A percentile compares a stretch with the other conserved stretches of the same genome.
phyloP scores from a whole-genome alignment of 2,329 filamentous ascomycete species.

The Stemphylium beticola region DNA sequence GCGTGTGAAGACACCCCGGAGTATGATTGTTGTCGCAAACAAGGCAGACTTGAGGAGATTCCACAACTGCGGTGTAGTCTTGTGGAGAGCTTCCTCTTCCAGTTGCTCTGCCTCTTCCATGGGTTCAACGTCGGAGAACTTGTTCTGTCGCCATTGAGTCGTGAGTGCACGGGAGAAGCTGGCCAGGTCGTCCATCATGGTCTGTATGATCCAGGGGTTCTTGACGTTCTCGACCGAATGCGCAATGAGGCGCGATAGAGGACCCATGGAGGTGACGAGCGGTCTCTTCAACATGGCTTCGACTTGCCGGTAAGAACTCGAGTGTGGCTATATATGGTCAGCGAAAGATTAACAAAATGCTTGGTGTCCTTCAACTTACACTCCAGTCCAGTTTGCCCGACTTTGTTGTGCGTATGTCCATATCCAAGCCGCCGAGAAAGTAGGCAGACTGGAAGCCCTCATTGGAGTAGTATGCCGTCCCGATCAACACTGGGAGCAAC shows the following conservation, averaged over 20 bases:
- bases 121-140: slow-evolving; percentile 74
- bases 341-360: background rate
- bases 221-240: slow-evolving; percentile 66
- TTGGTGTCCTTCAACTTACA: slow-evolving; percentile 19
- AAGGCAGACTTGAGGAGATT: slow-evolving; percentile 75
- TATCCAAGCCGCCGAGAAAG: slow-evolving; percentile 73
- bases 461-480: slow-evolving; percentile 69
- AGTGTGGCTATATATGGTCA: slow-evolving; percentile 48
- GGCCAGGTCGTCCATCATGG: slow-evolving; percentile 68
- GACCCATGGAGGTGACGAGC: slow-evolving; percentile 70
- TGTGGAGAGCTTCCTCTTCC: slow-evolving; percentile 68
- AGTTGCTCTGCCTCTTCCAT: slow-evolving; percentile 69
- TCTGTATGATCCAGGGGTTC: slow-evolving; percentile 57
- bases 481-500: slow-evolving; percentile 72
- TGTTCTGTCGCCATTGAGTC: slow-evolving; percentile 75
- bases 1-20: slow-evolving; percentile 76
- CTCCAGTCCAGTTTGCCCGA: slow-evolving; percentile 69
- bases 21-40: slow-evolving; percentile 74
- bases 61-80: slow-evolving; percentile 75
- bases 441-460: slow-evolving; percentile 79
- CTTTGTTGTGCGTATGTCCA: slow-evolving; percentile 65
- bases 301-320: slow-evolving; percentile 66
- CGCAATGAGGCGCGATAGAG: slow-evolving; percentile 68
- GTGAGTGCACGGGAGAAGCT: slow-evolving; percentile 70
- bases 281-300: slow-evolving; percentile 66